Evolutionary conservation across 768 basidiomycete genomes (phyloP).

Genomic region (Lactarius akahatsu): DNA sequence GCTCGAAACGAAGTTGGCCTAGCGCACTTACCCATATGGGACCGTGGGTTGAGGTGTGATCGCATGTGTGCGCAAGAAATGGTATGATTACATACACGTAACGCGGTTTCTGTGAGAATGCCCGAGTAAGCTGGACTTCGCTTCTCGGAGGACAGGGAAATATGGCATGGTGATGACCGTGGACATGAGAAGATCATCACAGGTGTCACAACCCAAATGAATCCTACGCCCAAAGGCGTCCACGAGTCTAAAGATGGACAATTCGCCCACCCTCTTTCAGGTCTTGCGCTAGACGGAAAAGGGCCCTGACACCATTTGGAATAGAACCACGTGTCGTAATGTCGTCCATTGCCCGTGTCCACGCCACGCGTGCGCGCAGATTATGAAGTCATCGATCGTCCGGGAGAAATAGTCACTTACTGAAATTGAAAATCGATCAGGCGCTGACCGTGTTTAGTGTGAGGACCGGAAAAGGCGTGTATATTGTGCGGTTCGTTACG

Average conservation of each 20-base stretch:
- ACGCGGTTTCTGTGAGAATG: neutral
- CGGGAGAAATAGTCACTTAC: conserved; percentile 1
- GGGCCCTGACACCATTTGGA: neutral
- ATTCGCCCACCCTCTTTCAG: neutral
- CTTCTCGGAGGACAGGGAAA: neutral
- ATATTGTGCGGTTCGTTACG: neutral
- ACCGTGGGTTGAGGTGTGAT: neutral
- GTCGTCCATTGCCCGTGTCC: neutral
- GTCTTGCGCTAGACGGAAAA: neutral
- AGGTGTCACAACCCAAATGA: neutral
- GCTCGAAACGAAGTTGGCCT: neutral
- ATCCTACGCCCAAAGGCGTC: neutral
- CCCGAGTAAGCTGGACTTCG: neutral
- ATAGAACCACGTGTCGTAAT: neutral
- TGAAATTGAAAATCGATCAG: neutral
- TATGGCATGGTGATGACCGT: neutral
- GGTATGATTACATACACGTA: neutral
- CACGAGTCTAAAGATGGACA: neutral
- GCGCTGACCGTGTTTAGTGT: neutral
- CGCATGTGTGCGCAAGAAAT: neutral
- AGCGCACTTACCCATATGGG: neutral
- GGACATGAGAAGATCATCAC: neutral
- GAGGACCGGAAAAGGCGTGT: neutral
- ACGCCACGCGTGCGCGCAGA: neutral
- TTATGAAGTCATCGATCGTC: conserved; percentile 1